Evolutionary conservation across 2,329 filamentous ascomycete species (phyloP), one percentile per base, ranked within the genome.

Genomic region (Eutypa lata): DNA sequence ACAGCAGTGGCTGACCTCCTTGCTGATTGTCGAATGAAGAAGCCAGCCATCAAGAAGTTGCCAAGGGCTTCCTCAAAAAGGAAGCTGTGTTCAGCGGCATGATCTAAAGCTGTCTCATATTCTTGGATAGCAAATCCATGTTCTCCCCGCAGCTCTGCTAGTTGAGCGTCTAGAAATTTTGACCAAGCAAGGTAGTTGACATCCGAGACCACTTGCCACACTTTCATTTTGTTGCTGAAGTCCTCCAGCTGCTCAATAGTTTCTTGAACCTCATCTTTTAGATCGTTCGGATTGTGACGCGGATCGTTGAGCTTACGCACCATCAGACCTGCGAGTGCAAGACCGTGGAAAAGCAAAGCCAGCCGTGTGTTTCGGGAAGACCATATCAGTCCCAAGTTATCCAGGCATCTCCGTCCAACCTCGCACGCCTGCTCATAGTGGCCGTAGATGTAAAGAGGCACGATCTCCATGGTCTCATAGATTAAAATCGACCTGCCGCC

Each of bases 101-200:
- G 88, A 61, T 92, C 88, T 53, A 91, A 71, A 7, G 86, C 83
- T 56, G 82, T 77, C 65, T 93, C 89, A 62, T 90, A 92, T 44
- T 80, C 73, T 22, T 73, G 73, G 33, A 91, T 76, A 7, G 87
- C 84, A 2, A 69, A 64, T 3, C 81, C 84, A 54, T 84, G 77
- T 33, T 86, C 72, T 7, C 71, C 71, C 5, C 75, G 72, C 51
- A 89, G 73, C 59, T 92, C 89, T 3, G 81, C 78, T 18, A 89
- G 73, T 60, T 90, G 86, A 1, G 87, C 89, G 51, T 84, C 80
- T 0, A 93, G 74, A 14, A 90, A 72, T 53, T 79, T 81, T 4
- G 86, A 82, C 85, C 87, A 91, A 1, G 80, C 73, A 10, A 84
- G 71, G 66, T 91, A 92, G 68, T 92, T 92, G 61, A 89, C 78